phyloP scores from a whole-genome alignment of 2,329 filamentous ascomycete species.

The Hypoxylon sp. region DNA sequence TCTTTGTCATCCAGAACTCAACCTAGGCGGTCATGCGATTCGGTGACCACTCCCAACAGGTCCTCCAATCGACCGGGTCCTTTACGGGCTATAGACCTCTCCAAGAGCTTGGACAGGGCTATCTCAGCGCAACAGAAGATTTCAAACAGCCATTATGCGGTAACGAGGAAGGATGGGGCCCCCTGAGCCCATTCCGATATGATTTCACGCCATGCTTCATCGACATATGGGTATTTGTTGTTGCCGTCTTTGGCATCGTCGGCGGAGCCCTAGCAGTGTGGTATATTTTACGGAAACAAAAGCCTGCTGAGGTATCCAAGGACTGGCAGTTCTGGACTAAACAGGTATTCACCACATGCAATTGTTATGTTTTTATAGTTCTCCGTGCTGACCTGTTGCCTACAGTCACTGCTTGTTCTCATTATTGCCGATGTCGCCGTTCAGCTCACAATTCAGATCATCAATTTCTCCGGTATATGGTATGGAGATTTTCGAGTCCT shows the following conservation, averaged over 20 bases:
- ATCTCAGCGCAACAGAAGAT: constrained; percentile 67
- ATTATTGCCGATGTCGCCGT: constrained; percentile 77
- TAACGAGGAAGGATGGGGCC: constrained; percentile 95
- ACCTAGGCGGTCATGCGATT: constrained; percentile 57
- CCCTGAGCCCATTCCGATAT: constrained; percentile 86
- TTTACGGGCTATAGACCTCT: constrained; percentile 71
- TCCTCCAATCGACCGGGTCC: constrained; percentile 70
- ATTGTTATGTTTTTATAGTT: neutral
- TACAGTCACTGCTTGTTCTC: constrained; percentile 56
- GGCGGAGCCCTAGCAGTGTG: constrained; percentile 83
- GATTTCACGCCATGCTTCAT: constrained; percentile 99
- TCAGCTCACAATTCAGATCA: constrained; percentile 83
- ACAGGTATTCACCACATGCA: constrained; percentile 70
- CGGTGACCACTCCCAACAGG: constrained; percentile 61
- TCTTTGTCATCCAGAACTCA: constrained; percentile 43
- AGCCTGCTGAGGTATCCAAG: constrained; percentile 77
- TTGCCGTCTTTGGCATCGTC: constrained; percentile 84
- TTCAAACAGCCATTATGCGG: constrained; percentile 83
- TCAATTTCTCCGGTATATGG: constrained; percentile 78
- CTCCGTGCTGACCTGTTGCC: constrained; percentile 23
- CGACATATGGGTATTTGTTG: constrained; percentile 86
- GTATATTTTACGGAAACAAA: constrained; percentile 81
- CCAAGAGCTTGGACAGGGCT: constrained; percentile 68
- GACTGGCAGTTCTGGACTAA: constrained; percentile 96
- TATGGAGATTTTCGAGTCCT: constrained; percentile 87